These are phyloP conservation scores for Umbelopsis isabellina DNA, from an alignment of 192 early-diverging fungal genomes.

Conservation along the genomic window DNA sequence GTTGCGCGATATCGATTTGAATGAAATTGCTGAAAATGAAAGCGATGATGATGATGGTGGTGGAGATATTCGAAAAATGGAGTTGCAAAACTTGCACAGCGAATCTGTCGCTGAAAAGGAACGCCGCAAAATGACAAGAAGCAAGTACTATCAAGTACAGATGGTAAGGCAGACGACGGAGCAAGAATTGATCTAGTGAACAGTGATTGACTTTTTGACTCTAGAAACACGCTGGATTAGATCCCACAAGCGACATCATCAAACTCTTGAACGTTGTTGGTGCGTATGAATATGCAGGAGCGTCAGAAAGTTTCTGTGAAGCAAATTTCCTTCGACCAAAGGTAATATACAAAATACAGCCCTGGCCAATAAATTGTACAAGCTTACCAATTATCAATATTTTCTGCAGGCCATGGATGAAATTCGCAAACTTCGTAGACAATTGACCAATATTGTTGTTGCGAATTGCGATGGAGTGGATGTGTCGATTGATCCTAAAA, in stretches of 20 bases:
- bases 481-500: slow-evolving; percentile 62
- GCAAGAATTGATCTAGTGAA: not conserved
- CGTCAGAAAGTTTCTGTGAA: slow-evolving; percentile 71
- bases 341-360: slow-evolving; percentile 31
- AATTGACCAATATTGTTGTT: slow-evolving; percentile 74
- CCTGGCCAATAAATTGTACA: slow-evolving; percentile 43
- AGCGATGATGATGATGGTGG: slow-evolving; percentile 53
- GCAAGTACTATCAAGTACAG: slow-evolving; percentile 76
- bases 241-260: slow-evolving; percentile 85
- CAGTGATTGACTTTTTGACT: slow-evolving; percentile 3
- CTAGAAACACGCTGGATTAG: slow-evolving; percentile 71
- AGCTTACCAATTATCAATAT: slow-evolving; percentile 38
- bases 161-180: slow-evolving; percentile 31
- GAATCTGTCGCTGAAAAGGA: slow-evolving; percentile 65
- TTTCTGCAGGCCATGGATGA: slow-evolving; percentile 69
- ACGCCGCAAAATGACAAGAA: slow-evolving; percentile 55
- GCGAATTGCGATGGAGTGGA: slow-evolving; percentile 62
- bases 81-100: slow-evolving; percentile 59
- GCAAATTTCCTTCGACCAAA: slow-evolving; percentile 86
- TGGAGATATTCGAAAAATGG: slow-evolving; percentile 50
- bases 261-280: slow-evolving; percentile 88
- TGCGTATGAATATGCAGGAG: slow-evolving; percentile 79
- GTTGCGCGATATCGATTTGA: slow-evolving; percentile 71
- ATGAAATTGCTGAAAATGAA: slow-evolving; percentile 58
- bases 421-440: slow-evolving; percentile 74